Base-by-base conservation (phyloP, 2,329 filamentous ascomycete genomes). In the Elsinoe necatrix region DNA sequence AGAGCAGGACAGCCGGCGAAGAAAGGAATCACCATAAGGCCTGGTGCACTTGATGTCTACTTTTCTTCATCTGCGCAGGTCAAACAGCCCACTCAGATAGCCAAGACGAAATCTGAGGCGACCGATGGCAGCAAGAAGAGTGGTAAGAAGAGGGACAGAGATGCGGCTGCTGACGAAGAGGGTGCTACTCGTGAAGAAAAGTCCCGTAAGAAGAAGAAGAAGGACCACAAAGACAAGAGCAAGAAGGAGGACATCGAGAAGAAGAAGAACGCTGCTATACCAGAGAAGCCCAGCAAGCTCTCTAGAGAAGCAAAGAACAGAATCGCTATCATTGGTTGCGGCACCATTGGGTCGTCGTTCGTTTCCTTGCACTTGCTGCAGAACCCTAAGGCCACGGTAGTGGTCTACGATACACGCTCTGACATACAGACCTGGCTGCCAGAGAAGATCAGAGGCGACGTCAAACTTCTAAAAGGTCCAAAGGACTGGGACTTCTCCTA, bases 271-370 rank as follows among this genome's bases (percentile, higher is more conserved):
- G 34, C 4, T 3, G 9, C 34, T 11, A 31, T 31, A 12, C 34
- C 4, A 37, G 14, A 9, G 4, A 4, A 29, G 9, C 4, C 27
- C 27, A 29, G 9, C 4, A 29, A 29, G 27, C 27, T 9, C 23
- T 9, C 20, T 9, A 1, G 7, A 45, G 23, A 25, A 50, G 12
- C n/a, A 34, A 16, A 20, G 12, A 20, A 52, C 14, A 27, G 48
- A 6, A 73, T 76, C 48, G 70, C 72, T 14, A 61, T 76, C 20
- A 68, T 77, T 34, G 74, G 74, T 45, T 68, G 71, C 11, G 74
- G 75, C 43, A 77, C 74, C 2, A 82, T 82, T 42, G 79, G 79
- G 31, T 73, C 81, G 43, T 80, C 78, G 20, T 80, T 81, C 64
- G 73, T 76, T 7, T 76, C 78, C 23, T 73, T 80, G 20, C 78